Conservation (phyloP, 192 early-diverging fungal genomes). For the Rhizoclosmatium globosum region DNA sequence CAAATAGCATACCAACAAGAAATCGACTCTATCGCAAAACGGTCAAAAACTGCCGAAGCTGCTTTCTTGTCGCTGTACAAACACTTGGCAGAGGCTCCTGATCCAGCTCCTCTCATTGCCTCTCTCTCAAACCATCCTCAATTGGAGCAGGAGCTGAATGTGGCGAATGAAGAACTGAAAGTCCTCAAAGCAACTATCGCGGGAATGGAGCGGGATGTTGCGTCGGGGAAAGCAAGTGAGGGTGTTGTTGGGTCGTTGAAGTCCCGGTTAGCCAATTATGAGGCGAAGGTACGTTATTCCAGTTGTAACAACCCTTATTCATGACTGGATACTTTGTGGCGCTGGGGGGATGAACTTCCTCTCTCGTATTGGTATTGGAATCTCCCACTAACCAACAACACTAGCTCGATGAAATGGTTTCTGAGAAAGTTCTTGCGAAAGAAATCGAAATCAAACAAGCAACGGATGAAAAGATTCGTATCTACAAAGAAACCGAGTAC, state of each 20-base stretch:
- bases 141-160: slow-evolving; percentile 51
- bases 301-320: slow-evolving; percentile 21
- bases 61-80: slow-evolving; percentile 86
- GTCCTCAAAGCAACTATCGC: slow-evolving; percentile 61
- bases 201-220: slow-evolving; percentile 53
- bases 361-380: neutral
- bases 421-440: slow-evolving; percentile 70
- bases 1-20: slow-evolving; percentile 79
- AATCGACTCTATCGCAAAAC: slow-evolving; percentile 86
- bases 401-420: slow-evolving; percentile 72
- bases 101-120: slow-evolving; percentile 79
- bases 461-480: slow-evolving; percentile 80
- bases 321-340: neutral
- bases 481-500: slow-evolving; percentile 84
- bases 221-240: slow-evolving; percentile 53
- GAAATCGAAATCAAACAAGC: slow-evolving; percentile 77
- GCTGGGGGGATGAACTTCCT: neutral
- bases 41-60: slow-evolving; percentile 84
- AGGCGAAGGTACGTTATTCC: slow-evolving; percentile 63
- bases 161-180: slow-evolving; percentile 62
- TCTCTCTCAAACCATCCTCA: slow-evolving; percentile 53
- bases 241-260: slow-evolving; percentile 59
- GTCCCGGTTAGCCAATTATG: slow-evolving; percentile 64
- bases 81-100: slow-evolving; percentile 79
- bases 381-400: slow-evolving; percentile 21